Evolutionary conservation across 2,329 filamentous ascomycete species (phyloP), one percentile per base, ranked within the genome.

Genomic region (Ophiostoma ips): DNA sequence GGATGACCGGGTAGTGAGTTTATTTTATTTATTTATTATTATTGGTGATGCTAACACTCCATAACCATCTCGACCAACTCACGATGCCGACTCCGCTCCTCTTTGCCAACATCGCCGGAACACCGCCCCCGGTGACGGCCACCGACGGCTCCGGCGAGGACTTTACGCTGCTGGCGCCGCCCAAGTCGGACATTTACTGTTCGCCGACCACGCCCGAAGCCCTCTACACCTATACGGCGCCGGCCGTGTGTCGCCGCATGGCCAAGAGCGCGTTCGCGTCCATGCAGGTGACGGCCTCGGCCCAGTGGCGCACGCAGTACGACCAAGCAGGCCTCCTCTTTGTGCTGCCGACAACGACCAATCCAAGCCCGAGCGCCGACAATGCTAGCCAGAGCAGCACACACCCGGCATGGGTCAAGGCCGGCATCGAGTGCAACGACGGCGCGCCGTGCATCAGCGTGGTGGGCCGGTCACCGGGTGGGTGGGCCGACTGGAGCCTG

Each of bases 341-440:
- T 4, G 45, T 36, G 9, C 12, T 56, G 18, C 54, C 54, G 3
- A 50, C 52, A 7, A 33, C 21, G 24, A 18, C 13, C n/a, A 52
- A 52, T 41, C 49, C 52, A 1, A 2, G 21, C 6, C 54, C 54
- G 0, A 36, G 50, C 49, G 47, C 48, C 15, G 10, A 7, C 2
- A 51, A 38, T 16, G 50, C 48, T 9, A 33, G 6, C 30, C 16
- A 8, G 3, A 15, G 10, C 12, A 33, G 8, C 18, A 30, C 11
- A n/a, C 54, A 55, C 28, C 54, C 54, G 5, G 52, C 54, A n/a
- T 56, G 55, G 55, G 19, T 56, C 48, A 56, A 56, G 47, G 55
- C 55, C 24, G 55, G 55, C 34, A 55, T 56, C 50, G 55, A 56
- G 40, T 38, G 37, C 46, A 50, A 52, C 46, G 51, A 56, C 37